A percentile compares a stretch with the other conserved stretches of the same genome.
phyloP scores from a whole-genome alignment of 2,329 filamentous ascomycete genomes.

The Pezicula neosporulosa region DNA sequence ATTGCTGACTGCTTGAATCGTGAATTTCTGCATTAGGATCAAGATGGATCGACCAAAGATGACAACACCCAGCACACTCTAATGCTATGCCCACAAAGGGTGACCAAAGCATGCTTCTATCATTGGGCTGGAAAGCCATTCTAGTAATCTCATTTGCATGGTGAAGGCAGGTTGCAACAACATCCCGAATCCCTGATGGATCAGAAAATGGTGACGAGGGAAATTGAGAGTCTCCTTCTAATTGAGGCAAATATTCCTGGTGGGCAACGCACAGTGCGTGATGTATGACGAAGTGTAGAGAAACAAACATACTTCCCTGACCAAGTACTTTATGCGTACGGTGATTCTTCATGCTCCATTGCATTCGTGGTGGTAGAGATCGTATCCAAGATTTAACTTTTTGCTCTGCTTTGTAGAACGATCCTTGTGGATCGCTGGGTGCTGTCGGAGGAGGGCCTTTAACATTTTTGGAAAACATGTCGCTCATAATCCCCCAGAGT shows the following conservation, averaged over 20 bases:
- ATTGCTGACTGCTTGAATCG: too few species aligned
- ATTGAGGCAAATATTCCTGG: not conserved
- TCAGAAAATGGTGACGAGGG: not conserved
- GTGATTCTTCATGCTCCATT: not conserved
- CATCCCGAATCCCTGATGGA: not conserved
- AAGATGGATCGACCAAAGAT: not conserved
- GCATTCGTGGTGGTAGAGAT: not conserved
- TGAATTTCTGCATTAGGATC: too few species aligned
- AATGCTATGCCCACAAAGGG: not conserved
- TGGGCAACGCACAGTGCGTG: not conserved
- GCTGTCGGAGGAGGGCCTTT: not conserved
- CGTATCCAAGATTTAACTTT: not conserved
- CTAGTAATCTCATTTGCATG: conserved; percentile 1
- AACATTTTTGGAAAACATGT: not conserved
- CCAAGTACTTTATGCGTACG: not conserved
- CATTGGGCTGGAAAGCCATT: not conserved
- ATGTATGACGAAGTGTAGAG: not conserved
- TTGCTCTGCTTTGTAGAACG: not conserved
- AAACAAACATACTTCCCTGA: not conserved
- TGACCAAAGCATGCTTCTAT: not conserved
- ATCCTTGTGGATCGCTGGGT: not conserved
- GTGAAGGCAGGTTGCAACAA: not conserved
- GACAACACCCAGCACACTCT: not conserved
- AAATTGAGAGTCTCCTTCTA: not conserved
- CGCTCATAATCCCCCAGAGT: not conserved